Base-by-base conservation (phyloP, 2,329 filamentous ascomycete genomes). In the Furcasterigmium furcatum region DNA sequence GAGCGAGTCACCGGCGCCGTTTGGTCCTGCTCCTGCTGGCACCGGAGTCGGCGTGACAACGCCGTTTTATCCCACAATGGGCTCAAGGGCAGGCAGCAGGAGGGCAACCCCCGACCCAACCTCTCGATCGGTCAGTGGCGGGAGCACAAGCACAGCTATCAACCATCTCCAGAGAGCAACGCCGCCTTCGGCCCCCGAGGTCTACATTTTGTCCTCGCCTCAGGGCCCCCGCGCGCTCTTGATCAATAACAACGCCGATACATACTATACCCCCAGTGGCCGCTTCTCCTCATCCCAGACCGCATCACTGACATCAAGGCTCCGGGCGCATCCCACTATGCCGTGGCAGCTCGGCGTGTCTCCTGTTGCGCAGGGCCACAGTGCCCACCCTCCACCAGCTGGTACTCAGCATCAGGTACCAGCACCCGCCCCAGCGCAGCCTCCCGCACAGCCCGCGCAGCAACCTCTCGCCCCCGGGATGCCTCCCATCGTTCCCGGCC, bases 161-260 rank as follows among this genome's bases (percentile, higher is more conserved):
- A 43, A 41, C 45, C 51, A 43, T 44, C 48, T 48, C 43, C 50
- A 51, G 16, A 50, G 50, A 38, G 38, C 48, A 20, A 45, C 57
- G 13, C 40, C 59, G 16, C 58, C 58, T 25, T 64, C 64, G 20
- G 61, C 58, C 2, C 67, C 73, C 0, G 74, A 80, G 47, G 77
- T 84, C 2, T 85, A 84, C 52, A 75, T 85, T 20, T 58, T 85
- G 7, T 78, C 73, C 14, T 84, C 82, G 0, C 80, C 81, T 1
- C 69, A 71, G 35, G 82, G 82, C 1, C 82, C 81, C 1, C 73
- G 74, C 18, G 81, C 73, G 6, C 60, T 85, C 2, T 59, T 85
- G 7, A 63, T 85, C 34, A 80, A 77, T 53, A 71, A 72, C 48
- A 63, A 69, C 36, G 58, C 67, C 2, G 77, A 79, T 21, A 66